Conservation (phyloP, 2,329 filamentous ascomycete species). For the Trichophyton simii region DNA sequence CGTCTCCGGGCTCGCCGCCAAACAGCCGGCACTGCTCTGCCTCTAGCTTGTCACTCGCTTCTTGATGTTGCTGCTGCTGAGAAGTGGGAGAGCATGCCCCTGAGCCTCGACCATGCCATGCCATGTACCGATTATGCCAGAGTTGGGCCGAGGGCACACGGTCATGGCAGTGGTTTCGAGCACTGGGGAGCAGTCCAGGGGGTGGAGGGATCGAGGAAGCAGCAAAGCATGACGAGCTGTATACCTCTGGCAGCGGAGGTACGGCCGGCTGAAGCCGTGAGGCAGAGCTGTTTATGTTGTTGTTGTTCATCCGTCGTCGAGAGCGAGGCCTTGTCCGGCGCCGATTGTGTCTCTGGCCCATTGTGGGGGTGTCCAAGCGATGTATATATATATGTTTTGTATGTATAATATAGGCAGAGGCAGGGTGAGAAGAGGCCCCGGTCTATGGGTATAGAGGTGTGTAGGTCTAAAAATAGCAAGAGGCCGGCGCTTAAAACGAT, state of each 20-base stretch:
- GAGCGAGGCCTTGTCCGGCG: conserved; percentile 33
- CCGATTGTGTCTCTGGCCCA: conserved; percentile 38
- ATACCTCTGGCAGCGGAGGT: background rate
- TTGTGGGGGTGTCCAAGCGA: conserved; percentile 12
- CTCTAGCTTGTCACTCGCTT: conserved; percentile 19
- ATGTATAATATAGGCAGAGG: background rate
- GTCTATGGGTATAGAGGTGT: background rate
- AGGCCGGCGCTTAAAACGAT: background rate
- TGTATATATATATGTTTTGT: background rate
- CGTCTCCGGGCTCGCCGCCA: conserved; percentile 34
- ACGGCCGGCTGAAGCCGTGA: conserved; percentile 10
- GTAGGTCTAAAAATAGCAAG: background rate
- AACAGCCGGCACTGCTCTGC: conserved; percentile 35
- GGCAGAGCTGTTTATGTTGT: conserved; percentile 13
- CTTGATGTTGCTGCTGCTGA: conserved; percentile 17
- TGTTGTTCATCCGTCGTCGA: conserved; percentile 21
- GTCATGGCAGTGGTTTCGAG: conserved; percentile 2
- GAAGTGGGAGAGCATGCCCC: too few relatives aligned
- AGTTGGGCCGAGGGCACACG: conserved; percentile 23
- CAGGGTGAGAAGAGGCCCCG: too few relatives aligned
- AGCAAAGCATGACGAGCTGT: background rate
- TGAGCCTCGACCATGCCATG: conserved; percentile 25
- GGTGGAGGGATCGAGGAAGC: background rate
- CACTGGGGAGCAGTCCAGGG: background rate
- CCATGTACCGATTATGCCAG: conserved; percentile 32